These are phyloP conservation scores for Colletotrichum agaves DNA, from an alignment of 2,329 filamentous ascomycete species.

Conservation along the genomic window DNA sequence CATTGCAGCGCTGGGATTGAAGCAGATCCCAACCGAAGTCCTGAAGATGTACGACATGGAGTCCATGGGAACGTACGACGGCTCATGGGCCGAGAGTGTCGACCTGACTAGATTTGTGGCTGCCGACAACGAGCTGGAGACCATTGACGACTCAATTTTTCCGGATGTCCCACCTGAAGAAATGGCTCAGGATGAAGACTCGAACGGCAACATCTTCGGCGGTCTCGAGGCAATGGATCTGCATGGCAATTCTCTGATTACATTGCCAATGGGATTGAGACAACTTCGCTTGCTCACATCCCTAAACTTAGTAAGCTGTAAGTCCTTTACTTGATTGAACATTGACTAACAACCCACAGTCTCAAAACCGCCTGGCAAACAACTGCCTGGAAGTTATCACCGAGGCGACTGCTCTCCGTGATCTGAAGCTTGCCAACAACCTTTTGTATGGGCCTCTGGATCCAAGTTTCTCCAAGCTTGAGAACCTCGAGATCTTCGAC, in stretches of 20 bases:
- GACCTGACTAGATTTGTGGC: slow-evolving; percentile 86
- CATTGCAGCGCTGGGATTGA: slow-evolving; percentile 84
- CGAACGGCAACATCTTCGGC: slow-evolving; percentile 79
- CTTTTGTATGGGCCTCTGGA: slow-evolving; percentile 75
- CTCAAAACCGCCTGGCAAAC: slow-evolving; percentile 83
- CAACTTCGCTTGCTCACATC: slow-evolving; percentile 79
- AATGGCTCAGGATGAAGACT: slow-evolving; percentile 72
- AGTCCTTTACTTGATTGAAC: neutral
- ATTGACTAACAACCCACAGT: slow-evolving; percentile 56
- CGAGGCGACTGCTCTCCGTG: slow-evolving; percentile 77
- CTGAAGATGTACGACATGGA: slow-evolving; percentile 91
- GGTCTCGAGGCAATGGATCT: slow-evolving; percentile 84
- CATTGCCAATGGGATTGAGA: slow-evolving; percentile 80
- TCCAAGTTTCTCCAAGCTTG: slow-evolving; percentile 69
- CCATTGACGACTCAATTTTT: slow-evolving; percentile 79
- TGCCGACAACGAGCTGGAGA: slow-evolving; percentile 88
- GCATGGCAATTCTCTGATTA: slow-evolving; percentile 82
- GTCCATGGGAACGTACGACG: slow-evolving; percentile 68
- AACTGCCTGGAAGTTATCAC: slow-evolving; percentile 77
- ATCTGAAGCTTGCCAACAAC: slow-evolving; percentile 86
- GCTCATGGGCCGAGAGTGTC: slow-evolving; percentile 90
- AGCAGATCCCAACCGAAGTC: slow-evolving; percentile 83
- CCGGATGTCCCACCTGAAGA: slow-evolving; percentile 74
- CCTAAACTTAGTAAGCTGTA: slow-evolving; percentile 76
- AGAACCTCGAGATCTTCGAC: slow-evolving; percentile 81